phyloP scores from a whole-genome alignment of 352 stramenopile genomes.

The Elongisporangium anandrum region DNA sequence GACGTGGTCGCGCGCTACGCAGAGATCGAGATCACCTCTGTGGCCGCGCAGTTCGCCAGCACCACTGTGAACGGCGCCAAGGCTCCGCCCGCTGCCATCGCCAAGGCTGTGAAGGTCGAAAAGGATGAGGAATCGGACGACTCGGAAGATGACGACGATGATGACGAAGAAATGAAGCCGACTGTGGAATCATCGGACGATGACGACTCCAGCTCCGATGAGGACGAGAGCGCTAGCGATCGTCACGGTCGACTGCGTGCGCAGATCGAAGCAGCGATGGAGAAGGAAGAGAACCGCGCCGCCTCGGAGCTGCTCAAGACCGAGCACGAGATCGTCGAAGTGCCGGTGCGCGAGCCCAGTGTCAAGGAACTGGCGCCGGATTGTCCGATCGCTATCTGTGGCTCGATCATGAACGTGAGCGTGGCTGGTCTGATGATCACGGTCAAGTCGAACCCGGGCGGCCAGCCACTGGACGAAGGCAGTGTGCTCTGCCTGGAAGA shows the following conservation, averaged over 20 bases:
- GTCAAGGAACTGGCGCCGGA: constrained; percentile 63
- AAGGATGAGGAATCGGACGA: constrained; percentile 21
- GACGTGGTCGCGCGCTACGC: constrained; percentile 51
- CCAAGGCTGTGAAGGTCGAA: constrained; percentile 2
- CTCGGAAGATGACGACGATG: constrained; percentile 16
- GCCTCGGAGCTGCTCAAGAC: constrained; percentile 44
- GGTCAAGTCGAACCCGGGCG: constrained; percentile 60
- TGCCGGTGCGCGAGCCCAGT: constrained; percentile 56
- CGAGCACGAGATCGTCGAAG: constrained; percentile 45
- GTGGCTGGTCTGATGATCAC: constrained; percentile 65
- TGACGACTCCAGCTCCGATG: constrained; percentile 18
- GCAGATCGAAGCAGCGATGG: constrained; percentile 76
- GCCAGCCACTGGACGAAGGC: constrained; percentile 70
- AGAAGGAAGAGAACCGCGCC: constrained; percentile 57
- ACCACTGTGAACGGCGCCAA: constrained; percentile 12
- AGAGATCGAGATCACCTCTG: constrained; percentile 40
- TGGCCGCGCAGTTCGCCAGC: constrained; percentile 36
- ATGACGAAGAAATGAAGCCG: constrained; percentile 7
- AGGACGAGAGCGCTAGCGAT: constrained; percentile 26
- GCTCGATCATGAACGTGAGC: constrained; percentile 64
- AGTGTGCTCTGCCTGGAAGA: constrained; percentile 80
- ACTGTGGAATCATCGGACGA: constrained; percentile 1
- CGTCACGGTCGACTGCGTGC: constrained; percentile 40
- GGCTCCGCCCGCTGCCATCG: constrained; percentile 2
- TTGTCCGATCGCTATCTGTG: constrained; percentile 66